These are phyloP conservation scores for Geotrichum bryndzae DNA, from an alignment of 1,139 yeast species.

Conservation along the genomic window DNA sequence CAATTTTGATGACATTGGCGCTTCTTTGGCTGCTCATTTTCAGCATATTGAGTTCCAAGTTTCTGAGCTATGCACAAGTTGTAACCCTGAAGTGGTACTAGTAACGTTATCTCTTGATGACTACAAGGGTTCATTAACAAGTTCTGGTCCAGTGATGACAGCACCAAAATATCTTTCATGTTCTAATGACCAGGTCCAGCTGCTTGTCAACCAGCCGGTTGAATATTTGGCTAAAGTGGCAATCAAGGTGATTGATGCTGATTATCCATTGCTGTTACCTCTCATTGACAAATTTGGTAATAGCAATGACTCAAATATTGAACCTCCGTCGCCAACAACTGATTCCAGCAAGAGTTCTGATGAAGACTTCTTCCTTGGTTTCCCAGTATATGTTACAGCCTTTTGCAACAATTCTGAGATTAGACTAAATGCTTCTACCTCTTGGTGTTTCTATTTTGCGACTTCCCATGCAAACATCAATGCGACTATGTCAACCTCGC, in stretches of 20 bases:
- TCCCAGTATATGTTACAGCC: constrained; percentile 9
- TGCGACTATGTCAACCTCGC: constrained; percentile 3
- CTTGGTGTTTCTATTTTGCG: constrained; percentile 16
- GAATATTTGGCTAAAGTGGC: constrained; percentile 12
- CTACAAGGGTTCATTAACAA: constrained; percentile 12
- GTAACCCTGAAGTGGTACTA: neutral
- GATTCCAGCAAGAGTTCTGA: neutral
- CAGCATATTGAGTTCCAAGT: constrained; percentile 9
- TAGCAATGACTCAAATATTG: neutral
- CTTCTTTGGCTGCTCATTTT: constrained; percentile 2
- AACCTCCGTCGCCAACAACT: neutral
- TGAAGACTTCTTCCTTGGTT: neutral
- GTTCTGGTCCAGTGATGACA: constrained; percentile 9
- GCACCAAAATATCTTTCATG: constrained; percentile 11
- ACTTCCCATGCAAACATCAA: constrained; percentile 1
- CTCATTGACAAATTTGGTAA: neutral
- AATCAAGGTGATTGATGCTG: constrained; percentile 11
- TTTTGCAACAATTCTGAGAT: constrained; percentile 14
- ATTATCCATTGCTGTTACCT: constrained; percentile 7
- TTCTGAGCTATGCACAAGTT: constrained; percentile 5
- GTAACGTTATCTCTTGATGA: constrained; percentile 10
- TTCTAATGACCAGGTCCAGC: constrained; percentile 10
- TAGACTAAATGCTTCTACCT: constrained; percentile 8
- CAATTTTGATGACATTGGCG: constrained; percentile 10
- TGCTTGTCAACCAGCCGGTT: constrained; percentile 13